Conservation (phyloP, 2,329 filamentous ascomycete genomes). For the Clarireedia paspali region DNA sequence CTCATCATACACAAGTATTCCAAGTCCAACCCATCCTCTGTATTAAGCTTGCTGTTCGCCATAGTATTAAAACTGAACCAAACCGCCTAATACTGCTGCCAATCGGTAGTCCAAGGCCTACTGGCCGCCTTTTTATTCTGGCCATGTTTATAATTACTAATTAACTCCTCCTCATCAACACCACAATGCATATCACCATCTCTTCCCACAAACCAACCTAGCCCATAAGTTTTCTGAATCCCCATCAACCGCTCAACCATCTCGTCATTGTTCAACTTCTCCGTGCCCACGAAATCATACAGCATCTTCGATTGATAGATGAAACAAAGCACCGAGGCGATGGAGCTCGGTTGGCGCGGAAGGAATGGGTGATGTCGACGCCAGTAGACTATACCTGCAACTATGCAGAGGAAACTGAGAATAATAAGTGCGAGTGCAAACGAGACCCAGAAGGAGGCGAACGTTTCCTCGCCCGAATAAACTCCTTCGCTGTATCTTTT, state of each 20-base stretch:
- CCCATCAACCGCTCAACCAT: constrained; percentile 55
- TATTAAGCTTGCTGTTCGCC: not conserved
- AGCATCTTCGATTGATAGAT: constrained; percentile 78
- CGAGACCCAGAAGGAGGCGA: constrained; percentile 57
- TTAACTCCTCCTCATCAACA: constrained; percentile 68
- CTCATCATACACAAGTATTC: not conserved
- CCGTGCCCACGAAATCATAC: constrained; percentile 65
- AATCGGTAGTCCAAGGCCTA: constrained; percentile 26
- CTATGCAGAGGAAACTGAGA: constrained; percentile 46
- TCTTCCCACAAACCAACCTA: constrained; percentile 69
- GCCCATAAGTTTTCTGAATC: constrained; percentile 60
- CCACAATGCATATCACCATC: constrained; percentile 70
- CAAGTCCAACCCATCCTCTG: not conserved
- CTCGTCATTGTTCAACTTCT: constrained; percentile 43
- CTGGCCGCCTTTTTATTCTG: constrained; percentile 24
- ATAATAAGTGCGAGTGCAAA: constrained; percentile 55
- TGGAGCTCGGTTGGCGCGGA: constrained; percentile 71
- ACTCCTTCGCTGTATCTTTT: not conserved
- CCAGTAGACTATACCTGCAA: constrained; percentile 52
- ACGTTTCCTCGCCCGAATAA: constrained; percentile 50
- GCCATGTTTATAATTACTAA: constrained; percentile 54
- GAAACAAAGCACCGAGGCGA: constrained; percentile 67
- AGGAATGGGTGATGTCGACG: constrained; percentile 63
- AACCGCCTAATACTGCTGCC: constrained; percentile 21
- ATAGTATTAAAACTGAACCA: no score